Base-by-base conservation (phyloP, 2,329 filamentous ascomycete genomes). In the Thielaviopsis punctulata region DNA sequence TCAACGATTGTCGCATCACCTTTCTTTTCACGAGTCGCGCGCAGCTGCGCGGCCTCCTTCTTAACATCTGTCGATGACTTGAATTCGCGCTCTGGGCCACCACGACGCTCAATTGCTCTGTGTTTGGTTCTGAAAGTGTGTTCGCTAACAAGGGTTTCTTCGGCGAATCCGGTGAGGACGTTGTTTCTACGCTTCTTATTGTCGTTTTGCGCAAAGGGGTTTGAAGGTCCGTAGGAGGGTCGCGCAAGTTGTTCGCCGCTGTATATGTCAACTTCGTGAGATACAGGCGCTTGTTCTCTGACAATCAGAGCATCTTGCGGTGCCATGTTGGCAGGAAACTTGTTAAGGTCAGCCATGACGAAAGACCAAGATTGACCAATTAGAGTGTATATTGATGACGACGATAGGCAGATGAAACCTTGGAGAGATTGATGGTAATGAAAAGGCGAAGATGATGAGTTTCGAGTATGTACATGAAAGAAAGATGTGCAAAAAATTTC, bases 131-230 rank as follows among this genome's bases (percentile, higher is more conserved):
- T 80, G 64, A 98, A 98, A 0, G 86, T 88, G 57, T 90, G 79
- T 62, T 96, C 92, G 65, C 86, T 94, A 57, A 98, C 79, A 59
- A 79, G 85, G 0, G 85, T 88, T 66, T 98, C 90, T 59, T 92
- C 77, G 1, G 92, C 92, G 60, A 78, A 83, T 10, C 92, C 92
- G 0, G 92, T 95, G 10, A 86, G 73, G 1, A 89, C 74, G 18
- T 52, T 55, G 56, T 88, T 90, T 62, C 89, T 90, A 12, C 56
- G 56, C 55, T 85, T 79, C 66, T 89, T 90, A 55, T 80, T 63
- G 48, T 69, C 76, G 19, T 72, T 66, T 24, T 79, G 73, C 62
- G 79, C 80, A 66, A 86, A 90, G 1, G 86, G 86, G 61, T 90
- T 90, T 22, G 73, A 68, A 33, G 86, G 86, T 0, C 86, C 86